A percentile compares a stretch with the other conserved stretches of the same genome.
Conservation (phyloP, 2,329 filamentous ascomycete species). For the Berkeleyomyces basicola region DNA sequence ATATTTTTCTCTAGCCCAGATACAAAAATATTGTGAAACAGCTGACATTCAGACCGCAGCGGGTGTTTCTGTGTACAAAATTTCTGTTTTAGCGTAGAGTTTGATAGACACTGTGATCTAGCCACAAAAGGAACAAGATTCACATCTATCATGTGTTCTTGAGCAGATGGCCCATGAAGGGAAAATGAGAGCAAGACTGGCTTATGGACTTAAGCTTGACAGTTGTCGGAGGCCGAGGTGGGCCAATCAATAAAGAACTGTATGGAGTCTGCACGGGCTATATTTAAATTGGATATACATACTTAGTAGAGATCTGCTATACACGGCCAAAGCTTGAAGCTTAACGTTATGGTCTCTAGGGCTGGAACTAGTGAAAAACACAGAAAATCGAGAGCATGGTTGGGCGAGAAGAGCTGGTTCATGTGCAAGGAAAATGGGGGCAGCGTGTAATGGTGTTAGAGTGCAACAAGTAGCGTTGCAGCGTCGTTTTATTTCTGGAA, state of each 20-base stretch:
- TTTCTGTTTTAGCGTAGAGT: background rate
- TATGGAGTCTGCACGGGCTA: background rate
- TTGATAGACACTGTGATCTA: background rate
- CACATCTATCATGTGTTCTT: no score
- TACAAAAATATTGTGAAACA: background rate
- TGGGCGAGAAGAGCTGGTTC: background rate
- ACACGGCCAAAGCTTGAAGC: background rate
- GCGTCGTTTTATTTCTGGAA: background rate
- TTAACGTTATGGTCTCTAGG: background rate
- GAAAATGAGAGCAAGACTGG: background rate
- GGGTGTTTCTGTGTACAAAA: background rate
- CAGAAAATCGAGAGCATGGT: background rate
- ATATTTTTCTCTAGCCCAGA: background rate
- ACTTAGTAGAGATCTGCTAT: background rate
- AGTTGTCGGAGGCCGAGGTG: background rate
- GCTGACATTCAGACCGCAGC: background rate
- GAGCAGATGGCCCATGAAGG: background rate
- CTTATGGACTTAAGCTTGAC: background rate
- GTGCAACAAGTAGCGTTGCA: slow-evolving; percentile 8
- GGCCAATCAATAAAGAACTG: background rate
- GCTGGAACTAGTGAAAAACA: background rate
- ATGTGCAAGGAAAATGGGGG: background rate
- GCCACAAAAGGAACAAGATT: background rate
- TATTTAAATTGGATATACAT: background rate
- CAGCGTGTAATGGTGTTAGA: background rate